Evolutionary conservation across 805 yeast genomes (phyloP), one percentile per base, ranked within the genome.

Genomic region (Starmerella tilneyi): DNA sequence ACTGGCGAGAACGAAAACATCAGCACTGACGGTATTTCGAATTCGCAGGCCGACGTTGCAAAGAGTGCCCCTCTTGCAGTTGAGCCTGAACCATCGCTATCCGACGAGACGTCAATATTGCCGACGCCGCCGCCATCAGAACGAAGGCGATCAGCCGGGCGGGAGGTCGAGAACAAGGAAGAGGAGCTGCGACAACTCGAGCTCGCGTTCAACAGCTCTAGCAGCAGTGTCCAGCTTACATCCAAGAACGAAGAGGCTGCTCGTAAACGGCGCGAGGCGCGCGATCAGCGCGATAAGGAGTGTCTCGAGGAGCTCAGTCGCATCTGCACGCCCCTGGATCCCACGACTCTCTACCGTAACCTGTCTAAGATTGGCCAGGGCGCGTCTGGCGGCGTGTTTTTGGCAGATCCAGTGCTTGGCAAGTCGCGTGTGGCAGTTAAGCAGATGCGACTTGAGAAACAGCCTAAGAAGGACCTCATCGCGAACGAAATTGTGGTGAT

Each of bases 401-500:
- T 86, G 40, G 96, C 96, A 0, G 79, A 76, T 58, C 73, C 81
- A 37, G 64, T 75, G 9, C 15, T 70, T 71, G 19, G 69, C 23
- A 44, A 43, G 24, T 30, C 43, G 32, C 53, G 50, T 16, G 96
- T 92, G 30, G 99, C 99, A 8, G 84, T 92, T 56, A 92, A 92
- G 62, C 96, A 92, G 67, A 92, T 92, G 94, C 85, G 85, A 57
- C 67, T 92, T 44, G 94, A 84, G 54, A 81, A 81, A 56, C 99
- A 92, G 63, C 97, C 97, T 8, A 84, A 88, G 69, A 89, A 89
- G 63, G 97, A 92, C 59, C 70, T 89, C 38, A 92, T 92, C 56
- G 84, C 92, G 46, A 89, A 88, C 63, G 99, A 92, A 62, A 92
- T 92, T 50, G 67, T 86, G 55, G 98, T 94, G 41, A 92, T 92